A percentile compares a stretch with the other conserved stretches of the same genome.
phyloP scores from a whole-genome alignment of 176 grass and related monocot species.

The Pharus latifolius region DNA sequence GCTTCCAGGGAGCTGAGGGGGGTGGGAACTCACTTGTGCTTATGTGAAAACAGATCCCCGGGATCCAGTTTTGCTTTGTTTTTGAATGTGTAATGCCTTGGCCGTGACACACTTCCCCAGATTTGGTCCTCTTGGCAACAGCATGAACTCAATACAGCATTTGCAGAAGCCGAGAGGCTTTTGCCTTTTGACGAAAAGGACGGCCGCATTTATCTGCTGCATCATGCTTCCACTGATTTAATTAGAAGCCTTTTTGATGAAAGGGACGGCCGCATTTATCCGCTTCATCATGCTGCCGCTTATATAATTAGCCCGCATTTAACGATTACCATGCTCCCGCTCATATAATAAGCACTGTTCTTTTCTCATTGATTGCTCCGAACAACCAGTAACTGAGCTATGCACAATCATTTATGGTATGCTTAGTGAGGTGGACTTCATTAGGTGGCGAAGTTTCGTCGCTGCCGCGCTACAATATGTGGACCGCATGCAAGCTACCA shows the following conservation, averaged over 20 bases:
- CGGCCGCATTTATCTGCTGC: not conserved
- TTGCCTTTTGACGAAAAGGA: not conserved
- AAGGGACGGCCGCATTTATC: not conserved
- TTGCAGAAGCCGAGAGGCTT: too few relatives aligned
- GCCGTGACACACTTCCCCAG: not conserved
- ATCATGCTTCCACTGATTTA: too few relatives aligned
- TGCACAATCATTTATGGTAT: not conserved
- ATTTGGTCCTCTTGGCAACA: too few relatives aligned
- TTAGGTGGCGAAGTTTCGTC: slow-evolving; percentile 13
- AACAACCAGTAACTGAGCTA: not conserved
- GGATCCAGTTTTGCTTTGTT: not conserved
- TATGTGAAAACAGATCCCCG: not conserved
- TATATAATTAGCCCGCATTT: not conserved
- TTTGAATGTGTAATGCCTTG: too few relatives aligned
- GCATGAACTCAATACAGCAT: too few relatives aligned
- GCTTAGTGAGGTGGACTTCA: too few relatives aligned
- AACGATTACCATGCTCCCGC: not conserved
- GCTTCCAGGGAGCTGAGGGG: not conserved
- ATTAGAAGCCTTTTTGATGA: not conserved
- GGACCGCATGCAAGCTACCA: not conserved
- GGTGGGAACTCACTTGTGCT: not conserved
- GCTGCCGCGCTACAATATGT: not conserved
- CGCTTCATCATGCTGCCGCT: not conserved
- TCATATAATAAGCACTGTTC: not conserved
- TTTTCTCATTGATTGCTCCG: slow-evolving; percentile 10